These are phyloP conservation scores for Cubamyces lactineus DNA, from an alignment of 768 basidiomycete genomes.

Conservation along the genomic window DNA sequence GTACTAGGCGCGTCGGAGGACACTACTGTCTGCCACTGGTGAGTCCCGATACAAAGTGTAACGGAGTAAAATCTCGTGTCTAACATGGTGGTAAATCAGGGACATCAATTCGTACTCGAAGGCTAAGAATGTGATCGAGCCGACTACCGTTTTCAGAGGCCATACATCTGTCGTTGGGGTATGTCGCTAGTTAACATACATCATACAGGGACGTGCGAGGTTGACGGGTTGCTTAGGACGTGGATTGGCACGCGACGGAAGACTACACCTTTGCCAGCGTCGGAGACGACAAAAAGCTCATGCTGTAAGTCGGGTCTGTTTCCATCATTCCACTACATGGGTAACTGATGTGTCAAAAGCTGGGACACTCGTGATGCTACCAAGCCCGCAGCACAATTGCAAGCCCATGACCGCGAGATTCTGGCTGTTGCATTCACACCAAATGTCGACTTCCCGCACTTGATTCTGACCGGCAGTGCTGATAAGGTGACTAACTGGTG, in stretches of 20 bases:
- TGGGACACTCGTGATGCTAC: conserved; percentile 88
- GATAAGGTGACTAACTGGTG: conserved; percentile 69
- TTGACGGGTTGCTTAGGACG: conserved; percentile 62
- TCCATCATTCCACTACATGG: not conserved
- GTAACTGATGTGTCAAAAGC: conserved; percentile 43
- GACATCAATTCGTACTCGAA: conserved; percentile 90
- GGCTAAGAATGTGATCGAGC: conserved; percentile 77
- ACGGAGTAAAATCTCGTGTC: not conserved
- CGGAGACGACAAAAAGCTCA: conserved; percentile 92
- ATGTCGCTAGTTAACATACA: conserved; percentile 35
- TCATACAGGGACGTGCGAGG: not conserved
- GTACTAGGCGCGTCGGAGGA: conserved; percentile 94
- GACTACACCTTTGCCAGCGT: conserved; percentile 92
- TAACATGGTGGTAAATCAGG: conserved; percentile 49
- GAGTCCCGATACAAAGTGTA: conserved; percentile 25
- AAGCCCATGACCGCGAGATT: conserved; percentile 91
- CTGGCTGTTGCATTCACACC: conserved; percentile 92
- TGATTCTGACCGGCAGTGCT: conserved; percentile 88
- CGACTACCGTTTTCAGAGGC: conserved; percentile 80
- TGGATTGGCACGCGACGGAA: conserved; percentile 89
- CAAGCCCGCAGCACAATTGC: conserved; percentile 69
- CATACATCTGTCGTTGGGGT: conserved; percentile 94
- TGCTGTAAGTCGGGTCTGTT: conserved; percentile 65
- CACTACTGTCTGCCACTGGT: conserved; percentile 96
- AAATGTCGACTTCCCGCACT: conserved; percentile 56